A percentile compares a stretch with the other conserved stretches of the same genome.
phyloP scores from a whole-genome alignment of 208 protist species.

The Crithidia brevicula region DNA sequence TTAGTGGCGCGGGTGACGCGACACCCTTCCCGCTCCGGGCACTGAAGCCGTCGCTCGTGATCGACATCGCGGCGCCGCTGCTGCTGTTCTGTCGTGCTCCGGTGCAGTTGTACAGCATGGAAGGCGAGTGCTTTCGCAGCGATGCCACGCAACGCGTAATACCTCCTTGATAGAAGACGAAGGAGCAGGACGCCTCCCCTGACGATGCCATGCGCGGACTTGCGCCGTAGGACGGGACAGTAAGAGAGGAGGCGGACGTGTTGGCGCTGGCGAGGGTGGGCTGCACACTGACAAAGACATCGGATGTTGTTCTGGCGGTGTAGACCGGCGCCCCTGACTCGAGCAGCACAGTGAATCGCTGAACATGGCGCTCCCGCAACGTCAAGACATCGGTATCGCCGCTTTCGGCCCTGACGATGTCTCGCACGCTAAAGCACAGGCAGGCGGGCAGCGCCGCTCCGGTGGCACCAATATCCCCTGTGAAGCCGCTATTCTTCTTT shows the following conservation, averaged over 20 bases:
- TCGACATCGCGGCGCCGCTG: background rate
- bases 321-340: slow-evolving; percentile 20
- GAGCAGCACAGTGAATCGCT: slow-evolving; percentile 34
- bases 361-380: slow-evolving; percentile 39
- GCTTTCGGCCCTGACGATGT: slow-evolving; percentile 29
- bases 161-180: slow-evolving; percentile 47
- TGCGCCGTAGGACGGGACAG: background rate
- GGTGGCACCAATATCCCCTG: no score
- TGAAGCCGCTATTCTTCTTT: no score
- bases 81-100: slow-evolving; percentile 8
- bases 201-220: background rate
- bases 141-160: slow-evolving; percentile 38
- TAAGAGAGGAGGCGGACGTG: background rate
- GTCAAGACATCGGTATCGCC: slow-evolving; percentile 32
- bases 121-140: slow-evolving; percentile 21
- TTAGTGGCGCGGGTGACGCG: background rate
- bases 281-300: slow-evolving; percentile 9
- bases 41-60: background rate
- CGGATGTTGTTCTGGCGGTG: slow-evolving; percentile 1
- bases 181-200: slow-evolving; percentile 5
- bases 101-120: slow-evolving; percentile 13
- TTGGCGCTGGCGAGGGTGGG: background rate
- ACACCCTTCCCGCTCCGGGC: background rate
- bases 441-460: slow-evolving; percentile 1
- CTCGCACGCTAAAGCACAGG: slow-evolving; percentile 32